Evolutionary conservation across 208 protist genomes (phyloP), one percentile per base, ranked within the genome.

Genomic region (Leishmania aethiopica): DNA sequence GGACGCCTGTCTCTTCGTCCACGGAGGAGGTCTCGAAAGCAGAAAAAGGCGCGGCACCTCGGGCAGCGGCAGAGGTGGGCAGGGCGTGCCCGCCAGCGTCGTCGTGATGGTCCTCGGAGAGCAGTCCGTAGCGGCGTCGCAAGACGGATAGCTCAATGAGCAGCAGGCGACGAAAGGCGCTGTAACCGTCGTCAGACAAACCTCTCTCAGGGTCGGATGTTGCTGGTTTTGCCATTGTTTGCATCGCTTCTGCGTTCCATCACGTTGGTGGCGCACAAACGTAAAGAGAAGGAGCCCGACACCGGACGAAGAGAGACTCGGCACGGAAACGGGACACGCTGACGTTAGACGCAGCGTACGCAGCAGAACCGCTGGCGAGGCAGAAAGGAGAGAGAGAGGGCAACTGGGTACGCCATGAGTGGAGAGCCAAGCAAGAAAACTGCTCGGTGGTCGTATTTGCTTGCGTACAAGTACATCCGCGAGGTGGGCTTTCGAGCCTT

Each of bases 101-200:
- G 8, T 32, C 45, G 28, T 72, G 60, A 35, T 35, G 22, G 32
- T 49, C 37, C 7, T 53, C 77, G 3, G 64, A 37, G 28, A 85
- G 72, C 0, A 64, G 25, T 8, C 60, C 51, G 60, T 85, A 85
- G 60, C 82, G 82, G 2, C 72, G 59, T 0, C 84, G 74, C 66
- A 88, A 71, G 17, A 84, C 81, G 1, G 80, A 85, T 37, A 88
- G 75, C 70, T 88, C 80, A 35, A 88, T 83, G 0, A 88, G 77
- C 1, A 88, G 78, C 28, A 78, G 82, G 10, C 82, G 82, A 35
- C 82, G 77, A 10, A 82, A 67, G 73, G 70, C 35, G 66, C 3
- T 3, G 49, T 15, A 35, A 3, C 22, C 69, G 60, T 75, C 42
- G 19, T 51, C 37, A 47, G 75, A 42, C 2, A 78, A 15, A 0